These are phyloP conservation scores for Stenocarpella maydis DNA, from an alignment of 2,329 filamentous ascomycete species.

Conservation along the genomic window DNA sequence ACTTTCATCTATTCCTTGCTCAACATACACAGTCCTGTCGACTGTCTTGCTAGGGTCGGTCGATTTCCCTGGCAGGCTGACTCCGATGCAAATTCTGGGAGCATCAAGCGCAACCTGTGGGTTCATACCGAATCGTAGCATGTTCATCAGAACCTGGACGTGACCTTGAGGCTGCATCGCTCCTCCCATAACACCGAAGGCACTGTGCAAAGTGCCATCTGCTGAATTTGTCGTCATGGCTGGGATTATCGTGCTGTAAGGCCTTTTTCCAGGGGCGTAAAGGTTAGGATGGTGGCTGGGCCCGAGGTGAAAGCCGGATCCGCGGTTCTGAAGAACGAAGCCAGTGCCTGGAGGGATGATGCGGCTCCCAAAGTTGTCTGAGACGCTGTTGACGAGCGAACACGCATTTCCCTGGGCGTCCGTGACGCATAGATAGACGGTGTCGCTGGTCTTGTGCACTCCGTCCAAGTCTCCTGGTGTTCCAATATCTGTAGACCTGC, in stretches of 20 bases:
- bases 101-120: slow-evolving; percentile 89
- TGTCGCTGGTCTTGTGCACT: slow-evolving; percentile 79
- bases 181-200: slow-evolving; percentile 95
- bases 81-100: slow-evolving; percentile 84
- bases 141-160: slow-evolving; percentile 89
- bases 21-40: slow-evolving; percentile 75
- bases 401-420: slow-evolving; percentile 87
- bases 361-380: slow-evolving; percentile 82
- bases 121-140: slow-evolving; percentile 79
- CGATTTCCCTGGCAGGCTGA: slow-evolving; percentile 63
- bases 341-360: slow-evolving; percentile 88
- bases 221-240: slow-evolving; percentile 80
- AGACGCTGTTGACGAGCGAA: slow-evolving; percentile 95
- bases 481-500: slow-evolving; percentile 70
- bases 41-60: slow-evolving; percentile 61
- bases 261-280: slow-evolving; percentile 80
- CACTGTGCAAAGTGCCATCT: slow-evolving; percentile 78
- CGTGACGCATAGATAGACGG: slow-evolving; percentile 89
- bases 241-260: slow-evolving; percentile 97
- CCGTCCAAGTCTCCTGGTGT: slow-evolving; percentile 65
- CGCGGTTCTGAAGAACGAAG: slow-evolving; percentile 92
- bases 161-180: slow-evolving; percentile 98
- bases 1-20: slow-evolving; percentile 77
- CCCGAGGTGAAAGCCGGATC: slow-evolving; percentile 80
- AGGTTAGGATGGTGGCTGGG: slow-evolving; percentile 75